phyloP scores from a whole-genome alignment of 2,329 filamentous ascomycete genomes.

The Biscogniauxia mediterranea region DNA sequence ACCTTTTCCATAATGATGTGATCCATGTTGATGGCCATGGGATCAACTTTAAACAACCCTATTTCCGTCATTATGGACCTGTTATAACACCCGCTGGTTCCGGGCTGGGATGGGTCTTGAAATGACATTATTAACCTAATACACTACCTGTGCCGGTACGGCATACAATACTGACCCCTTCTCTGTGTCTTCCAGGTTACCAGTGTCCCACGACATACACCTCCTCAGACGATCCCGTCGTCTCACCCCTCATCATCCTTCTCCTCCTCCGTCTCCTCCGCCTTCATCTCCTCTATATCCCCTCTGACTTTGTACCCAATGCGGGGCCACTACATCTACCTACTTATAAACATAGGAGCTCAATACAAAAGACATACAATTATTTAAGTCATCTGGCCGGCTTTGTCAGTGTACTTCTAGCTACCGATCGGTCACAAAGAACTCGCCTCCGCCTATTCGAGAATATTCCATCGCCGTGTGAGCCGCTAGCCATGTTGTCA shows the following conservation, averaged over 20 bases:
- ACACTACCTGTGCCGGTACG: neutral
- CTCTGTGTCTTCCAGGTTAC: neutral
- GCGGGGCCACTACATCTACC: constrained; percentile 1
- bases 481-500: constrained; percentile 23
- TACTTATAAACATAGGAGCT: neutral
- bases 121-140: constrained; percentile 2
- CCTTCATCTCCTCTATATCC: neutral
- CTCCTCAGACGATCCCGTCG: neutral
- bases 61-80: constrained; percentile 7
- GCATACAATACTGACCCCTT: neutral
- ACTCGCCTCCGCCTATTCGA: neutral
- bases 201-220: neutral
- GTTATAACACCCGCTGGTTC: constrained; percentile 19
- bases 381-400: neutral
- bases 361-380: neutral
- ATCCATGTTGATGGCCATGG: constrained; percentile 13
- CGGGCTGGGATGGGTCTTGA: constrained; percentile 9
- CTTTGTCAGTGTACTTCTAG: no score
- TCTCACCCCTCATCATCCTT: neutral
- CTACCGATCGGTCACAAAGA: neutral
- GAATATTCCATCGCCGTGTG: neutral
- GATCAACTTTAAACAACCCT: constrained; percentile 20
- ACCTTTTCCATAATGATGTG: neutral
- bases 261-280: no score
- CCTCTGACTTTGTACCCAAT: neutral